Percentiles rank a stretch among this genome's conserved stretches.
phyloP scores from a whole-genome alignment of 2,329 filamentous ascomycete species.

The Zymoseptoria crescenta region DNA sequence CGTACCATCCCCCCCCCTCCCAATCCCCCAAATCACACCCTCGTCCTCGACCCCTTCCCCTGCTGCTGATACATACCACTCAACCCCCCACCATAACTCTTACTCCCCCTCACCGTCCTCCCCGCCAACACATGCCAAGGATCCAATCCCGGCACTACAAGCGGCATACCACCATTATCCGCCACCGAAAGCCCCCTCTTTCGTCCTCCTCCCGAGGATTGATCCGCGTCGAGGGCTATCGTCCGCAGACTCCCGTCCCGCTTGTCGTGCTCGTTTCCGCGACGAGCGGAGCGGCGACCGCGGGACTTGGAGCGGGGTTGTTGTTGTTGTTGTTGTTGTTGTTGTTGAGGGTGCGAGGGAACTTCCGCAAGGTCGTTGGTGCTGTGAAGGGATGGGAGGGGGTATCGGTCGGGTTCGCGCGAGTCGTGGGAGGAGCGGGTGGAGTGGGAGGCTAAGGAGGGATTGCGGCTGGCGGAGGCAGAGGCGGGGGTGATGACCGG shows the following conservation, averaged over 20 bases:
- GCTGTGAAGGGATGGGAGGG: not conserved
- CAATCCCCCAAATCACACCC: not conserved
- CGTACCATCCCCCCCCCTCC: not conserved
- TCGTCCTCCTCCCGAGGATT: not conserved
- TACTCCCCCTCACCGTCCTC: not conserved
- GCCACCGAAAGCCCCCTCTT: not conserved
- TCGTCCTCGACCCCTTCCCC: not conserved
- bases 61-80: not conserved
- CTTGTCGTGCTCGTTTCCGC: not conserved
- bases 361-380: not conserved
- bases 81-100: not conserved
- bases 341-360: too few relatives aligned
- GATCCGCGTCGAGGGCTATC: not conserved
- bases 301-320: not conserved
- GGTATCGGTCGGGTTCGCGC: not conserved
- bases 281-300: too few relatives aligned
- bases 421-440: not conserved
- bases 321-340: too few relatives aligned
- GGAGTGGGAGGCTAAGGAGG: not conserved
- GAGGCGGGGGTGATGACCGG: not conserved
- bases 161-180: not conserved
- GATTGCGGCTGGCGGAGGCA: not conserved
- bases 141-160: not conserved
- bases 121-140: not conserved
- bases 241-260: not conserved